Evolutionary conservation across 1,139 yeast genomes (phyloP).

Genomic region (Nakaseomyces uthaithaninus): DNA sequence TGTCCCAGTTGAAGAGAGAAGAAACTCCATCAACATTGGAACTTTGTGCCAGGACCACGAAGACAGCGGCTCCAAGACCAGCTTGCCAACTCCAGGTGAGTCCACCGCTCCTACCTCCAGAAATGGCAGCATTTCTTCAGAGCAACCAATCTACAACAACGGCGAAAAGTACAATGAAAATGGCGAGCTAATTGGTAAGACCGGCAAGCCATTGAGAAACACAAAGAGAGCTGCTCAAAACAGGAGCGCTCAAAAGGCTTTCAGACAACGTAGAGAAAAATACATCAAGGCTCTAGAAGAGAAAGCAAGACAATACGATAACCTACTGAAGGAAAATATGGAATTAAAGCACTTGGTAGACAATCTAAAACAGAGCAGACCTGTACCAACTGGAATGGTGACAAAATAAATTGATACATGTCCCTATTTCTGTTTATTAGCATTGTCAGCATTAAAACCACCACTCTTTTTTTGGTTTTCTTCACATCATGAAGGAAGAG

Average conservation of each 20-base stretch:
- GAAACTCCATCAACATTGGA: constrained; percentile 8
- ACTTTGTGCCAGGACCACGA: constrained; percentile 6
- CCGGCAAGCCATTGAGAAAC: constrained; percentile 46
- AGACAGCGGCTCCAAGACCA: neutral
- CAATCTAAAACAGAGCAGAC: neutral
- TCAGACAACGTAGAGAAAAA: constrained; percentile 70
- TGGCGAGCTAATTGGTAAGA: constrained; percentile 25
- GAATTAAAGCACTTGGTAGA: constrained; percentile 3
- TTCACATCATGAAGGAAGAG: neutral
- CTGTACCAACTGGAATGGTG: neutral
- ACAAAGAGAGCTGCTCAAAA: constrained; percentile 86
- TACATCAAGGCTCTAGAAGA: constrained; percentile 70
- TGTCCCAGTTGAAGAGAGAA: constrained; percentile 6
- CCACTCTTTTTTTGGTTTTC: neutral
- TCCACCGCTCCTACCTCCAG: constrained; percentile 7
- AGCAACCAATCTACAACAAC: constrained; percentile 10
- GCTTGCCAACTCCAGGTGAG: constrained; percentile 3
- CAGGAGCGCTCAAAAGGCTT: constrained; percentile 81
- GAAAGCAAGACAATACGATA: constrained; percentile 54
- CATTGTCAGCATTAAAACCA: too few relatives aligned
- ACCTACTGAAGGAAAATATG: constrained; percentile 35
- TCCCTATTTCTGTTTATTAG: neutral
- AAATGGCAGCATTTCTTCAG: constrained; percentile 8
- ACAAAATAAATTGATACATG: neutral
- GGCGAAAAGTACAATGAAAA: constrained; percentile 20